Evolutionary conservation across 352 stramenopile genomes (phyloP).

Genomic region (Phytophthora podocarpi): DNA sequence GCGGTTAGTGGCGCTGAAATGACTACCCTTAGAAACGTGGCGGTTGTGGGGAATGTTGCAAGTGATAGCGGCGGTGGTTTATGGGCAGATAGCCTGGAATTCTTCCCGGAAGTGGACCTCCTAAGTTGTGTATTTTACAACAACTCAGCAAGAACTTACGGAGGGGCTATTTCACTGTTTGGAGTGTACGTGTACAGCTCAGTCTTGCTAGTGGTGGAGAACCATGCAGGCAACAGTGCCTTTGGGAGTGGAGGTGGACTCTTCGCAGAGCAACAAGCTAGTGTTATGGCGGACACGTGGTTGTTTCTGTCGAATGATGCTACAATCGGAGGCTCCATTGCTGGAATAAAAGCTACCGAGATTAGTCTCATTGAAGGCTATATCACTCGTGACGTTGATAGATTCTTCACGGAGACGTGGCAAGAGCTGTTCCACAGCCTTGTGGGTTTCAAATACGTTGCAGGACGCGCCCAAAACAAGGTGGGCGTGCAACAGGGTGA

Average conservation of each 20-base stretch:
- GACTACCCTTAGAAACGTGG: conserved; percentile 23
- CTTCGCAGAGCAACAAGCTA: conserved; percentile 7
- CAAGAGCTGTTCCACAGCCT: conserved; percentile 21
- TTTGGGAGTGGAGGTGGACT: conserved; percentile 41
- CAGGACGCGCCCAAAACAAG: conserved; percentile 7
- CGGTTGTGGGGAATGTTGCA: conserved; percentile 34
- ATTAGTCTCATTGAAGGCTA: conserved; percentile 14
- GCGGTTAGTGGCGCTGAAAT: conserved; percentile 18
- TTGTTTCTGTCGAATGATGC: conserved; percentile 44
- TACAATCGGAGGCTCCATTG: conserved; percentile 34
- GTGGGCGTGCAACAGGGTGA: conserved; percentile 28
- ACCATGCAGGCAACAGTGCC: conserved; percentile 22
- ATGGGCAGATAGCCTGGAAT: conserved; percentile 8
- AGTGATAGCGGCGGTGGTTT: conserved; percentile 32
- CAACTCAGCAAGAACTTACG: conserved; percentile 33
- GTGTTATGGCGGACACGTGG: conserved; percentile 22
- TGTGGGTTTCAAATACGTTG: conserved; percentile 24
- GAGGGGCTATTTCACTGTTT: conserved; percentile 35
- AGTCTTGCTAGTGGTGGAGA: conserved; percentile 38
- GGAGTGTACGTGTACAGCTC: conserved; percentile 9
- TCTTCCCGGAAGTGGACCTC: not conserved
- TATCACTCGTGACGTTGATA: conserved; percentile 28
- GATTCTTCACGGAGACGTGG: conserved; percentile 25
- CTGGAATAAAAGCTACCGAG: conserved; percentile 20
- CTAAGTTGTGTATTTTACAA: conserved; percentile 49